Evolutionary conservation across 2,329 filamentous ascomycete genomes (phyloP), one percentile per base, ranked within the genome.

Genomic region (Lecanicillium sp.): DNA sequence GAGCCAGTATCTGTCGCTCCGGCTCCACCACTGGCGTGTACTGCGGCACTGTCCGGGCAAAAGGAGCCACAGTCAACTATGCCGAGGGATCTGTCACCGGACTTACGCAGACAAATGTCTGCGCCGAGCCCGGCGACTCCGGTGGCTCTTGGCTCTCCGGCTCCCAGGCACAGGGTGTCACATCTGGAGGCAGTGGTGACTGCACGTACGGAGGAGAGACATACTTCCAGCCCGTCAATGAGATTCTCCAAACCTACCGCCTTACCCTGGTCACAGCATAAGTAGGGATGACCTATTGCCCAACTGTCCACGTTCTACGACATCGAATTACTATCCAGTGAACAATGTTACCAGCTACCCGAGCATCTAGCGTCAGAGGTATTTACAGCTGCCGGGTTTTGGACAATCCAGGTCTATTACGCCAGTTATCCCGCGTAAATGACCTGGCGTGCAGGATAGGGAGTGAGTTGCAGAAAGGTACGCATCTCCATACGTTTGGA

Each of bases 141-240:
- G 66, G 66, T 47, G 66, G 66, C 50, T 63, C 66, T 27, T 68
- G 58, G 49, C 68, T 67, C 63, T 57, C 64, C 49, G 66, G 66
- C 42, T 39, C 64, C 47, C 66, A 69, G 61, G 66, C 66, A 50
- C 66, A 69, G 61, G 66, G 66, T 58, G 66, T 69, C 53, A 67
- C 65, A 54, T 69, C 66, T 1, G 66, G 66, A 57, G 66, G 66
- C 54, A 64, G 59, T 43, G 66, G 66, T 38, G 50, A 67, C 64
- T 69, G 66, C 62, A 41, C 30, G n/a, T 35, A 29, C 26, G 66
- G 66, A 48, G 66, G 66, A 29, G 58, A 46, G 0, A 69, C 66
- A 52, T 69, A 64, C 59, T 69, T 68, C 64, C 66, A 68, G 60
- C 67, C 67, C 49, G 63, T 69, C 38, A 67, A 67, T 54, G 61